Conservation (phyloP, 2,329 filamentous ascomycete genomes). For the Aspergillus udagawae region DNA sequence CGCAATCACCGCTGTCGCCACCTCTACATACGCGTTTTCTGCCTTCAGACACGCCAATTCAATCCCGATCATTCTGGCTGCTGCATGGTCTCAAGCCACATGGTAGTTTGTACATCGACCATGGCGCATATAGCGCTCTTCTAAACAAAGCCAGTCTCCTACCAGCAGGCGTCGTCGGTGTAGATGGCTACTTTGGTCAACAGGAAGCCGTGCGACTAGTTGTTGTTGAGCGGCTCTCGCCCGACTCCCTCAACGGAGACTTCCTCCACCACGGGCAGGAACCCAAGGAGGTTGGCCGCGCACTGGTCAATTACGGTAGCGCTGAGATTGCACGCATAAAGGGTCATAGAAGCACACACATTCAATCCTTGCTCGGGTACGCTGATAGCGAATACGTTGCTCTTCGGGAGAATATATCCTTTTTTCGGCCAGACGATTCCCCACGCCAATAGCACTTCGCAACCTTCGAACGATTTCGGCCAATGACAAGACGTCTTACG, state of each 20-base stretch:
- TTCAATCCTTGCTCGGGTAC: constrained; percentile 76
- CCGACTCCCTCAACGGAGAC: constrained; percentile 39
- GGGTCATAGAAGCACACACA: constrained; percentile 77
- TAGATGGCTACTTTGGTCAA: constrained; percentile 82
- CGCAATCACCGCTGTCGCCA: constrained; percentile 46
- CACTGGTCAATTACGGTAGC: constrained; percentile 89
- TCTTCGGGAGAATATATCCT: constrained; percentile 79
- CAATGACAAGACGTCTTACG: not conserved
- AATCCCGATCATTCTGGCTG: constrained; percentile 95
- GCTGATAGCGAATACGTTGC: constrained; percentile 94
- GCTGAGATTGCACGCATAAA: constrained; percentile 79
- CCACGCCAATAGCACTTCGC: constrained; percentile 3
- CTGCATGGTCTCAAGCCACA: constrained; percentile 87
- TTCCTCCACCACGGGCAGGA: constrained; percentile 35
- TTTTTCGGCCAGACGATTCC: constrained; percentile 48
- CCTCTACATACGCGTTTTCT: constrained; percentile 91
- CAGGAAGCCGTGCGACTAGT: constrained; percentile 87
- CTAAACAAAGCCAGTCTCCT: constrained; percentile 80
- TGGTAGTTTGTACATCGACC: constrained; percentile 87
- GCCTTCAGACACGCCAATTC: constrained; percentile 76
- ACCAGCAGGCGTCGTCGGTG: constrained; percentile 83
- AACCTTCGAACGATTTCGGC: not conserved
- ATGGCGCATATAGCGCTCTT: constrained; percentile 78
- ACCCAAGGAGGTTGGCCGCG: constrained; percentile 75
- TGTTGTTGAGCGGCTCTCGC: constrained; percentile 62